Percentiles rank a stretch among this genome's conserved stretches.
Conservation (phyloP, 179 eudicot species). For the Spinacia oleracea region DNA sequence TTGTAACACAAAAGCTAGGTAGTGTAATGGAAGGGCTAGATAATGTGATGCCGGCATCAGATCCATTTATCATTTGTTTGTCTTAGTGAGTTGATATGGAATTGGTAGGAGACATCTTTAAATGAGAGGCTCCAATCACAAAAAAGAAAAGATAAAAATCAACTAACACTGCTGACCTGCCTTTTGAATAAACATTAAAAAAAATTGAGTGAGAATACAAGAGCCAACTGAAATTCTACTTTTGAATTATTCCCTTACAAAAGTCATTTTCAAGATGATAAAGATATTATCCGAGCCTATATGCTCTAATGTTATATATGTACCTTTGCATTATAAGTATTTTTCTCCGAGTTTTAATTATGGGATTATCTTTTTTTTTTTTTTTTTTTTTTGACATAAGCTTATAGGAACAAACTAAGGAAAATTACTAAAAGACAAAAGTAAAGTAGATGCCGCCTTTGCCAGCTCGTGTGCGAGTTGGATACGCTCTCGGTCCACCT, state of each 20-base stretch:
- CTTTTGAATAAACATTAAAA: background rate
- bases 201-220: background rate
- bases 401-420: too few species aligned
- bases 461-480: too few species aligned
- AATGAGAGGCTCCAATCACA: conserved; percentile 24
- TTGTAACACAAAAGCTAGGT: background rate
- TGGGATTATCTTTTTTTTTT: too few species aligned
- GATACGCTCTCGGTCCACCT: too few species aligned
- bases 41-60: conserved; percentile 12
- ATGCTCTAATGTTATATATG: conserved; percentile 7
- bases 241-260: conserved; percentile 20
- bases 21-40: background rate
- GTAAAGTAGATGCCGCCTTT: too few species aligned
- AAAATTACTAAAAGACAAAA: too few species aligned
- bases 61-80: conserved; percentile 8
- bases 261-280: conserved; percentile 14
- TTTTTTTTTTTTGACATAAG: too few species aligned
- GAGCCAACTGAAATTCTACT: conserved; percentile 19
- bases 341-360: too few species aligned
- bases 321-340: too few species aligned
- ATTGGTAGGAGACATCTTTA: conserved; percentile 19
- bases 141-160: background rate
- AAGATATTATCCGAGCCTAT: background rate
- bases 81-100: background rate
- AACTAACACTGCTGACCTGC: background rate